Evolutionary conservation across 805 yeast species (phyloP), one percentile per base, ranked within the genome.

Genomic region (Ogataea polymorpha): DNA sequence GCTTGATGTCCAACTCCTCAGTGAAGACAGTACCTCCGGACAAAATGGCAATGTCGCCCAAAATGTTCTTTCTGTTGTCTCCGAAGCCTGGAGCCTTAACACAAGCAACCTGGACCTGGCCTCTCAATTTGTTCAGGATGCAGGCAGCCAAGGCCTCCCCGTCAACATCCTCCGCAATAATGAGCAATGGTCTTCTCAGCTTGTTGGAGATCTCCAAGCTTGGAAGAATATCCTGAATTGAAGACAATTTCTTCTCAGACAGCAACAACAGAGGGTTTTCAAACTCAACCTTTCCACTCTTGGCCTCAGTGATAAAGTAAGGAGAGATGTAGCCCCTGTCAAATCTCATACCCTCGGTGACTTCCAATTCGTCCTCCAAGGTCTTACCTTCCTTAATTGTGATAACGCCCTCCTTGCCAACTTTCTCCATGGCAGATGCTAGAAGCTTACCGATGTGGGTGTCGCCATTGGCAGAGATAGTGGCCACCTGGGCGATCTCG

Each of bases 61-160:
- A 73, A 52, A 86, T 89, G 76, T 89, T 89, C 78, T 87, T 86
- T 74, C 97, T 85, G 82, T 93, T 90, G 74, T 93, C 99, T 67
- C 98, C 99, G 61, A 91, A 93, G 39, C 99, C 99, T 58, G 99
- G 99, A 24, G 98, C 96, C 77, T 90, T 91, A 53, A 93, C 96
- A 55, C 93, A 95, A 64, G 93, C 86, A 46, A 93, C 97, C 70
- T 88, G 95, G 47, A 93, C 97, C 74, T 91, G 98, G 54, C 97
- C 97, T 74, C 97, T 86, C 62, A 93, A 78, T 74, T 93, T 93
- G 80, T 93, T 93, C 66, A 93, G 77, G 58, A 93, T 84, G 71
- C 98, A 89, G 51, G 97, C 97, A 55, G 98, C 98, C 48, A 93
- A 77, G 35, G 99, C 99, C 74, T 93, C 98, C 58, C 98, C 98